phyloP scores from a whole-genome alignment of 2,329 filamentous ascomycete genomes.

The Phaeosphaeria sp. region DNA sequence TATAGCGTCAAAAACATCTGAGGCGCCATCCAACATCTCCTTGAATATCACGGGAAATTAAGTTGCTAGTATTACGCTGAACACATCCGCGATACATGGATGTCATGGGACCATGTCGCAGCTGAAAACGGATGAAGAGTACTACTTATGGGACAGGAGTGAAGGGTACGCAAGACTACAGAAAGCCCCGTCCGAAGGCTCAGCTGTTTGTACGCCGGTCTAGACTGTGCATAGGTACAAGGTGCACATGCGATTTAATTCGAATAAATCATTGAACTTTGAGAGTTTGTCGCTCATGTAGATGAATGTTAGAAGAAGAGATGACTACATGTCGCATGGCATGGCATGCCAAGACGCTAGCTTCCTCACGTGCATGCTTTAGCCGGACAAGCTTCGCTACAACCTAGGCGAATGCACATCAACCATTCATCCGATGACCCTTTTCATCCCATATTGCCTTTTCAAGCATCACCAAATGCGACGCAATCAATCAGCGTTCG shows the following conservation, averaged over 20 bases:
- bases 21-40: not conserved
- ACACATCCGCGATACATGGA: not conserved
- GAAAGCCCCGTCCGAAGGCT: not conserved
- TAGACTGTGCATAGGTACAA: not conserved
- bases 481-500: slow-evolving; percentile 7
- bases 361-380: slow-evolving; percentile 5
- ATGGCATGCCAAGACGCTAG: not conserved
- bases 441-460: slow-evolving; percentile 5
- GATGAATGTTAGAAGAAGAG: not conserved
- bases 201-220: not conserved
- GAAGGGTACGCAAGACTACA: not conserved
- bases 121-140: not conserved
- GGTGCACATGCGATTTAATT: not conserved
- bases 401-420: slow-evolving; percentile 7
- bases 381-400: slow-evolving; percentile 9
- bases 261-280: too few relatives aligned
- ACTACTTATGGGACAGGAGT: not conserved
- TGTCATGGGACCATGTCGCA: not conserved
- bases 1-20: not conserved
- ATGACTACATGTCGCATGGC: not conserved
- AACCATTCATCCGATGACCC: slow-evolving; percentile 14
- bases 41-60: not conserved
- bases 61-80: not conserved
- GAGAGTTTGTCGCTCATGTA: not conserved
- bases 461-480: slow-evolving; percentile 7